phyloP scores from a whole-genome alignment of 2,329 filamentous ascomycete species.

The Arthrobotrys entomopaga region DNA sequence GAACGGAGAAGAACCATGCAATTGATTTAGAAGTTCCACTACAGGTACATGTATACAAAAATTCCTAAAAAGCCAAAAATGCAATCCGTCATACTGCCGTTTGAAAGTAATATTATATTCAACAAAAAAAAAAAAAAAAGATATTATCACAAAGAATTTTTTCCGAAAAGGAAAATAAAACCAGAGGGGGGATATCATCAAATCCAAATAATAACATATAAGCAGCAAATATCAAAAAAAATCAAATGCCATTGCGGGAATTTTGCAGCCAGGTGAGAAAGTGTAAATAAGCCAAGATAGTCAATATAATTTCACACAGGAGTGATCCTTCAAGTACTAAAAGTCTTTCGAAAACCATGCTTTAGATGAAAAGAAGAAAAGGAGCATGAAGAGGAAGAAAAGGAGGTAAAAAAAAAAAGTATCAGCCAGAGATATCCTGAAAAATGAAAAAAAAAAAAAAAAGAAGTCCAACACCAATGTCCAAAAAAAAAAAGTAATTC shows the following conservation, averaged over 20 bases:
- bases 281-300: conserved; percentile 1
- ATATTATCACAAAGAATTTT: conserved; percentile 23
- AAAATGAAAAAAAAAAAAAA: conserved; percentile 27
- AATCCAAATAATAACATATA: too few relatives aligned
- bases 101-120: too few relatives aligned
- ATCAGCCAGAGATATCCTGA: background rate
- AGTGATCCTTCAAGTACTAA: conserved; percentile 40
- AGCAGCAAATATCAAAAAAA: conserved; percentile 3
- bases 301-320: conserved; percentile 35
- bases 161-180: background rate
- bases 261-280: background rate
- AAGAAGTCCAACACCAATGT: conserved; percentile 38
- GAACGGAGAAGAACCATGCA: too few relatives aligned
- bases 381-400: background rate
- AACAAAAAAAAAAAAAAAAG: background rate
- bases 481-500: conserved; percentile 18
- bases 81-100: too few relatives aligned
- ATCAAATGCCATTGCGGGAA: conserved; percentile 39
- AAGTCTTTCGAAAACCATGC: conserved; percentile 28
- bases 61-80: too few relatives aligned
- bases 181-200: too few relatives aligned
- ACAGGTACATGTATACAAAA: too few relatives aligned
- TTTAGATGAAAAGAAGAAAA: conserved; percentile 8
- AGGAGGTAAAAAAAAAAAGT: conserved; percentile 10
- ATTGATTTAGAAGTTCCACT: too few relatives aligned